phyloP scores from a whole-genome alignment of 805 yeast genomes.

The Metschnikowia reukaufii region DNA sequence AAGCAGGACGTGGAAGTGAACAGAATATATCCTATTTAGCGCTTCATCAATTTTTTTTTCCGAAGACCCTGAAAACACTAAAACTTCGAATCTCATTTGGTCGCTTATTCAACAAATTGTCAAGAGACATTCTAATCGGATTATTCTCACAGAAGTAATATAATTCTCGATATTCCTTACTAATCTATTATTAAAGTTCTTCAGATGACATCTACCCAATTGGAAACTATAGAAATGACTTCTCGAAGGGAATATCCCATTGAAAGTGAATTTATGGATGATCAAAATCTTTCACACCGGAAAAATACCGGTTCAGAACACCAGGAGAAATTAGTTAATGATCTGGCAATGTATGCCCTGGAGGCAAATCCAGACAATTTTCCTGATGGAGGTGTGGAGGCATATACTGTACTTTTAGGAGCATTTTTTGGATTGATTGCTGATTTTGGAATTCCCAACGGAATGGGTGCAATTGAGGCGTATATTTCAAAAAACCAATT shows the following conservation, averaged over 20 bases:
- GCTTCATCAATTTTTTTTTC: no score
- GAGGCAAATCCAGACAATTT: conserved; percentile 17
- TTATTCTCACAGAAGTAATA: no score
- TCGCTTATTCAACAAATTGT: no score
- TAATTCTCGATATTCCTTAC: no score
- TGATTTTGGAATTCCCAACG: conserved; percentile 24
- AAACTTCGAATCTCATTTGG: no score
- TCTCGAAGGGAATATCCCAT: background rate
- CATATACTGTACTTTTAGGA: conserved; percentile 26
- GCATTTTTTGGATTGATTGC: conserved; percentile 23
- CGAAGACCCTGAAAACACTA: no score
- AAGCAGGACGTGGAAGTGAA: no score
- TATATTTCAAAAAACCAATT: conserved; percentile 21
- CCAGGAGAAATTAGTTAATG: background rate
- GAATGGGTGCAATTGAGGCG: conserved; percentile 26
- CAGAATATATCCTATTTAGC: no score
- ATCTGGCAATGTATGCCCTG: conserved; percentile 18
- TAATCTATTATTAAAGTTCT: no score
- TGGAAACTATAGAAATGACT: conserved; percentile 7
- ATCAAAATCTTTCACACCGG: conserved; percentile 5
- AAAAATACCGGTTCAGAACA: background rate
- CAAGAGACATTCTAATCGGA: no score
- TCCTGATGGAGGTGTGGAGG: conserved; percentile 28
- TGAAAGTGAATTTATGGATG: conserved; percentile 3
- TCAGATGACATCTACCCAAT: background rate